phyloP scores from a whole-genome alignment of 2,329 filamentous ascomycete species.

The Stachybotrys chlorohalonatus region DNA sequence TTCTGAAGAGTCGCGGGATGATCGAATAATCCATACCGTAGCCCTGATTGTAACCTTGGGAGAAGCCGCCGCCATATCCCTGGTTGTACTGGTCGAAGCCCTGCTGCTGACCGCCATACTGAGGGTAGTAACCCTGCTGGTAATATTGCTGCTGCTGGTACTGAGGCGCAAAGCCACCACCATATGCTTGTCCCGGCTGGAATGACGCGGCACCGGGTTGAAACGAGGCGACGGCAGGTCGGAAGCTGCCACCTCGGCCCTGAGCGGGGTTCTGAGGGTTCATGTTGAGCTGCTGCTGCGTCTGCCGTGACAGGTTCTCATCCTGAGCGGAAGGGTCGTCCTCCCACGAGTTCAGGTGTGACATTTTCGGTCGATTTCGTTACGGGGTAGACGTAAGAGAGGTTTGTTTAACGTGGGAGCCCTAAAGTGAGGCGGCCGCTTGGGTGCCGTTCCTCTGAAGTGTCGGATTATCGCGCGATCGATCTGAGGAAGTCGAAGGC shows the following conservation, averaged over 20 bases:
- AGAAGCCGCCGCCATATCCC: conserved; percentile 41
- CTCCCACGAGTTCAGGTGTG: conserved; percentile 91
- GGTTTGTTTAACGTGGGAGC: conserved; percentile 4
- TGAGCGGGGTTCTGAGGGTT: conserved; percentile 42
- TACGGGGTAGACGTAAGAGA: conserved; percentile 1
- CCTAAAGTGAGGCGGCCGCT: neutral
- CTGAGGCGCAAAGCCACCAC: conserved; percentile 49
- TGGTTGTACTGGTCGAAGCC: conserved; percentile 45
- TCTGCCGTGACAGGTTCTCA: conserved; percentile 67
- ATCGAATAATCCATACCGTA: conserved; percentile 23
- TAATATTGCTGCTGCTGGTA: conserved; percentile 43
- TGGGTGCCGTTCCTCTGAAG: neutral
- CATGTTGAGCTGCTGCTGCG: conserved; percentile 67
- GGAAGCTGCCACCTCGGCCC: conserved; percentile 38
- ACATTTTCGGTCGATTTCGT: conserved; percentile 47
- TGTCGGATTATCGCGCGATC: neutral
- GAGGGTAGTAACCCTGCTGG: conserved; percentile 47
- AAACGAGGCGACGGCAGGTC: conserved; percentile 54
- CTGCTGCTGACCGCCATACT: conserved; percentile 37
- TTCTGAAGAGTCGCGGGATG: neutral
- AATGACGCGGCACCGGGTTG: conserved; percentile 63
- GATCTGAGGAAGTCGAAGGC: neutral
- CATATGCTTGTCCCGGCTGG: conserved; percentile 62
- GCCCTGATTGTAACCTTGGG: conserved; percentile 38
- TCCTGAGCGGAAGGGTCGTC: conserved; percentile 74